Base-by-base conservation (phyloP, 2,329 filamentous ascomycete genomes). In the Colletotrichum tamarilloi region DNA sequence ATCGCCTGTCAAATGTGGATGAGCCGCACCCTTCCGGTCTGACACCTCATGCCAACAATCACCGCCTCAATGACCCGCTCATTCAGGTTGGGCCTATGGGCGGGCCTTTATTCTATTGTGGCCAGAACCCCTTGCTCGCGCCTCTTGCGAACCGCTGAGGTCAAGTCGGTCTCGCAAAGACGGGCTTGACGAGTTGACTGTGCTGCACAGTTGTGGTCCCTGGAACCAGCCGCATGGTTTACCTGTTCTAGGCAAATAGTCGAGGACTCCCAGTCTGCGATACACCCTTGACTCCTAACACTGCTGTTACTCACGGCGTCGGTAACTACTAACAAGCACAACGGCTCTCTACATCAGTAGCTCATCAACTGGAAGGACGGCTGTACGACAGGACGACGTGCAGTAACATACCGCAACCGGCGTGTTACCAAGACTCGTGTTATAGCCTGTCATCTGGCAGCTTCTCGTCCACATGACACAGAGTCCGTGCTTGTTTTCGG, bases 391-490 rank as follows among this genome's bases (percentile, higher is more conserved):
- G 22, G 24, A 62, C 16, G 32, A 35, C 16, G 30, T 62, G 67
- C 42, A 72, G 52, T 53, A 57, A 28, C 63, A 46, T 32, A 32
- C n/a, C n/a, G 24, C 11, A 38, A 57, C 64, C 52, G 35, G 32
- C 26, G 67, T 66, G 67, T 52, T 5, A 71, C 71, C 22, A 55
- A 52, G 53, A 62, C 46, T 71, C 67, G 67, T 73, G 67, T 66
- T 26, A 24, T 53, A 62, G 46, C 56, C 62, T 65, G 28, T 73
- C 49, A 64, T n/a, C 56, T 52, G 56, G 60, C 60, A 38, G 35
- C 42, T 52, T 9, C 46, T 62, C 49, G 22, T 30, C 8, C 38
- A 49, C 28, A 62, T 56, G 26, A 38, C 62, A 71, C 58, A 46
- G 58, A 49, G 60, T 24, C 30, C 62, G 35, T 58, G 46, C 55